Evolutionary conservation across 1,139 yeast species (phyloP), one percentile per base, ranked within the genome.

Genomic region (Groenewaldozyma sp.): DNA sequence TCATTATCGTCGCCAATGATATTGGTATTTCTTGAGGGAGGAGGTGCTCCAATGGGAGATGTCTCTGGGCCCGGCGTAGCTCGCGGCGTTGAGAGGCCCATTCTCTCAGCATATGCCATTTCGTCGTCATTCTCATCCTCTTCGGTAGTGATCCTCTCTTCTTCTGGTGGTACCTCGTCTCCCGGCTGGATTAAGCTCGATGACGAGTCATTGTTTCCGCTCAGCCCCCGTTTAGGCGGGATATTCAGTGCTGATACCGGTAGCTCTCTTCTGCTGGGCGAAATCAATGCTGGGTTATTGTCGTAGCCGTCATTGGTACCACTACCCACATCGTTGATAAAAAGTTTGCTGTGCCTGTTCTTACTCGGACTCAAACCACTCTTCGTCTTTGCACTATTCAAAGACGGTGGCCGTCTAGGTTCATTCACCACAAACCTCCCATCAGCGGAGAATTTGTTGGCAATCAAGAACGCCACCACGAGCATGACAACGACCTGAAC

Each of bases 401-500:
- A n/a, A n/a, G n/a, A n/a, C n/a, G n/a, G n/a, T n/a, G n/a, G n/a
- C n/a, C n/a, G n/a, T n/a, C n/a, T n/a, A n/a, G n/a, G n/a, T n/a
- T n/a, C n/a, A n/a, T n/a, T n/a, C n/a, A n/a, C n/a, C n/a, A n/a
- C 11, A 24, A 24, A 24, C 16, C 17, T 11, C 19, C 28, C 28
- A 28, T 35, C 37, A 3, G 38, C 31, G 4, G 34, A 31, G 20
- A 24, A 38, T 11, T 13, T 32, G n/a, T 35, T 31, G 29, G 35
- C 36, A 21, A 45, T 18, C 28, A 34, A 36, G 37, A 40, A 43
- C 5, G 55, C 51, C 24, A 51, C 48, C n/a, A 49, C 37, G 11
- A 44, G 41, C 32, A 54, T 50, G 3, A 47, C 46, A 2, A 45
- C 35, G 13, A 49, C 39, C 34, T 55, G 74, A 59, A 35, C 65